These are phyloP conservation scores for Acacia melanoxylon DNA, from an alignment of 306 rosid genomes.

Conservation along the genomic window DNA sequence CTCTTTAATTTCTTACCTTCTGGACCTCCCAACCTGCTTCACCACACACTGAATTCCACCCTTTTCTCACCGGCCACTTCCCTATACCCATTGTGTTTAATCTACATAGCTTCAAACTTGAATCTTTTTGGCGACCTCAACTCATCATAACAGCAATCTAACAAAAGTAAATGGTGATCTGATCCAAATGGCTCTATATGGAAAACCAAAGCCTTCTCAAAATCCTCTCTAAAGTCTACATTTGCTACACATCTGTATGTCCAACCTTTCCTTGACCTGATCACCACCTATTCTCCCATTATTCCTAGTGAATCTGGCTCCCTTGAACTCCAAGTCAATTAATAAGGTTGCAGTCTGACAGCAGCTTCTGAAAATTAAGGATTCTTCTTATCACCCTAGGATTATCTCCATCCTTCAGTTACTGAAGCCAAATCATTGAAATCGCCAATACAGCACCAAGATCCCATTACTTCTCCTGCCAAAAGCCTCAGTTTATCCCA, in stretches of 20 bases:
- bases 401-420: not conserved
- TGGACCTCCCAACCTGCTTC: no score
- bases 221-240: not conserved
- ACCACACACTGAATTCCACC: not conserved
- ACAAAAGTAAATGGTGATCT: not conserved
- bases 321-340: not conserved
- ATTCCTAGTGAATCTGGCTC: not conserved
- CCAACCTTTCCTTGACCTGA: not conserved
- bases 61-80: not conserved
- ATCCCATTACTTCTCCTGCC: not conserved
- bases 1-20: no score
- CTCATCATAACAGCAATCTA: not conserved
- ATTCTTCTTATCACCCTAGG: not conserved
- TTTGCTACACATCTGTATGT: not conserved
- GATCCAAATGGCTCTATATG: not conserved
- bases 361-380: no score
- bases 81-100: no score
- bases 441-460: not conserved
- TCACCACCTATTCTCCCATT: not conserved
- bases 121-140: no score
- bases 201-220: not conserved
- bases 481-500: not conserved
- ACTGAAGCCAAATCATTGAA: not conserved
- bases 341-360: not conserved
- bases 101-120: not conserved